A percentile compares a stretch with the other conserved stretches of the same genome.
These are phyloP conservation scores for Botryotinia globosa DNA, from an alignment of 2,329 filamentous ascomycete species.

Conservation along the genomic window DNA sequence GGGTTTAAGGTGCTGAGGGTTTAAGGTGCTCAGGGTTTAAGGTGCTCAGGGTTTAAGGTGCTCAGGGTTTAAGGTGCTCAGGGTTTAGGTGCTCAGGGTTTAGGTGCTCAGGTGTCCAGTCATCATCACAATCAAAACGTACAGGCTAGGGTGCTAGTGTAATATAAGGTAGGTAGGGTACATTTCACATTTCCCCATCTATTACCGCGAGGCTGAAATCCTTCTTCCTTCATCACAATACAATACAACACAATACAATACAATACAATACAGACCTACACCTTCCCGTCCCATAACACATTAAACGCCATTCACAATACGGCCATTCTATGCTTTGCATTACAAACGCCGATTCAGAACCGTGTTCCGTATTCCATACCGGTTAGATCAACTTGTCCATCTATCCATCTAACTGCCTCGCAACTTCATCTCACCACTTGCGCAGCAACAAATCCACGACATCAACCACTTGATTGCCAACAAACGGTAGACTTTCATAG, in stretches of 20 bases:
- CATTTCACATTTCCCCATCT: not conserved
- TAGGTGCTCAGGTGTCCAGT: not conserved
- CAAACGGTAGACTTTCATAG: not conserved
- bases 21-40: no score
- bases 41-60: no score
- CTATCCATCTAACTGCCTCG: not conserved
- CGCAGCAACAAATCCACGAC: not conserved
- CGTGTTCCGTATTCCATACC: no score
- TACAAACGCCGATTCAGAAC: not conserved
- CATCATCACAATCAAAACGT: not conserved
- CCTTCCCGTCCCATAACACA: not conserved
- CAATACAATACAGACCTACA: not conserved
- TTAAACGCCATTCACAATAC: not conserved
- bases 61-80: no score
- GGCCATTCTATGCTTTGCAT: not conserved
- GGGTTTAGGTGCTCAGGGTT: no score
- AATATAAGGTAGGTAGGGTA: no score
- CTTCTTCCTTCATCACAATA: not conserved
- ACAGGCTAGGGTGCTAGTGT: no score
- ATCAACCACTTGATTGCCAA: not conserved
- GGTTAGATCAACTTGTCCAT: not conserved
- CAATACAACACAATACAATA: no score
- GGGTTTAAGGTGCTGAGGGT: no score
- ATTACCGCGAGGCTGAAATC: constrained; percentile 1
- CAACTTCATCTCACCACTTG: not conserved